These are phyloP conservation scores for Nemania diffusa DNA, from an alignment of 2,329 filamentous ascomycete species.

Conservation along the genomic window DNA sequence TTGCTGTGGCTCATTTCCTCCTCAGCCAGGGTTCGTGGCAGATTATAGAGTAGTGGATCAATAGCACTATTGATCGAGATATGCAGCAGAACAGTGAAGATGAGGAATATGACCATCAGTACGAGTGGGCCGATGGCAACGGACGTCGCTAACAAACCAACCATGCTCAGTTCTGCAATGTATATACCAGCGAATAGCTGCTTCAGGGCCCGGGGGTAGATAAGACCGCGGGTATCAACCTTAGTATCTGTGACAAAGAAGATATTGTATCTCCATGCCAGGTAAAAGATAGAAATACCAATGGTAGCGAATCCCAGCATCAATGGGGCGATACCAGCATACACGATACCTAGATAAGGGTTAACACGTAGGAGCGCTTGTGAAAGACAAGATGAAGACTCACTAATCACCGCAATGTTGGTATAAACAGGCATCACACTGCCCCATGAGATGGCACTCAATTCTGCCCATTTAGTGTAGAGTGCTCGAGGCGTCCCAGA, in stretches of 20 bases:
- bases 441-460: constrained; percentile 83
- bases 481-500: constrained; percentile 83
- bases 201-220: constrained; percentile 87
- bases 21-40: constrained; percentile 76
- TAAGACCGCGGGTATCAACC: constrained; percentile 87
- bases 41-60: constrained; percentile 78
- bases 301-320: constrained; percentile 84
- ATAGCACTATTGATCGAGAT: constrained; percentile 78
- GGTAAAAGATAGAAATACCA: constrained; percentile 83
- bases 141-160: constrained; percentile 83
- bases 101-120: constrained; percentile 78
- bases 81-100: constrained; percentile 83
- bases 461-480: constrained; percentile 79
- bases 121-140: constrained; percentile 74
- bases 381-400: constrained; percentile 46
- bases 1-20: constrained; percentile 52
- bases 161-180: constrained; percentile 81
- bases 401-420: constrained; percentile 82
- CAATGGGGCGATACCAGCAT: constrained; percentile 86
- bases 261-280: constrained; percentile 90
- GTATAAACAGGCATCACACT: constrained; percentile 84
- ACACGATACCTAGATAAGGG: constrained; percentile 73
- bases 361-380: constrained; percentile 32
- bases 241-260: constrained; percentile 84
- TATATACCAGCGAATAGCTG: constrained; percentile 88